These are phyloP conservation scores for Colletotrichum spinosum DNA, from an alignment of 2,329 filamentous ascomycete species.

Conservation along the genomic window DNA sequence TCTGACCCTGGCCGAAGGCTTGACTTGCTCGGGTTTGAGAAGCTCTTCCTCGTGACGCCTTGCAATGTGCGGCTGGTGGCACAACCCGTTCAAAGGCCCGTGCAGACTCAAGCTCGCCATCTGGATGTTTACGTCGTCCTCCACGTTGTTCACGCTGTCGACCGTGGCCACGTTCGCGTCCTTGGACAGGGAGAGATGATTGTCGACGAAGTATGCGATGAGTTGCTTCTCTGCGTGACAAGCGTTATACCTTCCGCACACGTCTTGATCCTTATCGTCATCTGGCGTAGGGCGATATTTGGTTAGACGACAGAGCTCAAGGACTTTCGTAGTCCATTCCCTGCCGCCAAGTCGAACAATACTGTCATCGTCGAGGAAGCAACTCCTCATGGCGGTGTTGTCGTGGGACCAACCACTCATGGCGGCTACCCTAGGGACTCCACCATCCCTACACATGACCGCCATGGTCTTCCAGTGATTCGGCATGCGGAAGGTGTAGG, in stretches of 20 bases:
- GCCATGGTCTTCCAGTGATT: slow-evolving; percentile 1
- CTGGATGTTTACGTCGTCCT: no score
- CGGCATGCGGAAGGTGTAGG: no score
- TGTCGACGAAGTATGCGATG: not conserved
- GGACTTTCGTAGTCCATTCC: not conserved
- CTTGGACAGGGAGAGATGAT: not conserved
- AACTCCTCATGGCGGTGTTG: not conserved
- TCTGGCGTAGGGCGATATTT: not conserved
- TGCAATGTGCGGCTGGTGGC: not conserved
- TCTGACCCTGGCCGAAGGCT: not conserved
- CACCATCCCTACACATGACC: not conserved
- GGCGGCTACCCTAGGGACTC: not conserved
- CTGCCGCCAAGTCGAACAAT: not conserved
- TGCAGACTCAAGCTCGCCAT: no score
- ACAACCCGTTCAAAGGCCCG: not conserved
- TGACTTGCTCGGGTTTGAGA: not conserved
- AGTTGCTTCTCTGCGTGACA: slow-evolving; percentile 15
- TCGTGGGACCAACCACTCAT: slow-evolving; percentile 4
- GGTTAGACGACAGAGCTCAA: not conserved
- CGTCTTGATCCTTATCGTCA: not conserved
- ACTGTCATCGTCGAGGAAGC: not conserved
- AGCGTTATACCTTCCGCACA: not conserved
- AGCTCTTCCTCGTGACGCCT: not conserved
- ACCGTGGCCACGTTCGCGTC: not conserved
- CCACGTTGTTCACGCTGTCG: no score